phyloP scores from a whole-genome alignment of 352 stramenopile species.

The Thalassiosira exigua region DNA sequence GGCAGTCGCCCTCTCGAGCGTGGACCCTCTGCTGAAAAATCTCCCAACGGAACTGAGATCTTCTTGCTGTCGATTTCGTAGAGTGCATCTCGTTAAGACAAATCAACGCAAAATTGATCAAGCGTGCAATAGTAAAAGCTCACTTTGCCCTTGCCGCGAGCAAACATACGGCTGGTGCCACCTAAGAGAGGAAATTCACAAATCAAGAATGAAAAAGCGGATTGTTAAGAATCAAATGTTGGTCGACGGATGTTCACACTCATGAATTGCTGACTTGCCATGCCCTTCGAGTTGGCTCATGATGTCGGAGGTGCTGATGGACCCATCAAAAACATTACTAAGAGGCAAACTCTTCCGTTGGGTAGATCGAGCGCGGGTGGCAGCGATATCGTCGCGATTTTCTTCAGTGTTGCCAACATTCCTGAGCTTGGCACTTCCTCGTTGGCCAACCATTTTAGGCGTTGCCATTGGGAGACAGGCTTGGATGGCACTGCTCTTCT shows the following conservation, averaged over 20 bases:
- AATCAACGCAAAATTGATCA: too few relatives aligned
- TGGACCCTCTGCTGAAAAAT: background rate
- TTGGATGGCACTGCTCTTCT: too few relatives aligned
- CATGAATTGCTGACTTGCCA: background rate
- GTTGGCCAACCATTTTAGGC: too few relatives aligned
- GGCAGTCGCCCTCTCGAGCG: background rate
- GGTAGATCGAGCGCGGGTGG: too few relatives aligned
- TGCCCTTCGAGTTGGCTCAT: background rate
- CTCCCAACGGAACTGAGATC: background rate
- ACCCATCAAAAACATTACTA: slow-evolving; percentile 2
- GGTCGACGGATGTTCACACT: background rate
- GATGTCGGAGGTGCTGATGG: background rate
- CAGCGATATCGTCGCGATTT: too few relatives aligned
- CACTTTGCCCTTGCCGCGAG: background rate
- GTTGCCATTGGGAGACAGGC: too few relatives aligned
- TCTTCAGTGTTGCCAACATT: too few relatives aligned
- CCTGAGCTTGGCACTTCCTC: too few relatives aligned
- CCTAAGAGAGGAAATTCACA: background rate
- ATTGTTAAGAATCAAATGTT: background rate
- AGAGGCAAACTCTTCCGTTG: too few relatives aligned
- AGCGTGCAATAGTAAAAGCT: too few relatives aligned
- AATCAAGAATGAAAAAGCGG: background rate
- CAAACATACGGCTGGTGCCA: background rate
- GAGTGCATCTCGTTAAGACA: too few relatives aligned
- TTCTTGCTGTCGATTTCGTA: too few relatives aligned